Conservation (phyloP, 169 alveolate genomes). For the Plasmodium yoelii region DNA sequence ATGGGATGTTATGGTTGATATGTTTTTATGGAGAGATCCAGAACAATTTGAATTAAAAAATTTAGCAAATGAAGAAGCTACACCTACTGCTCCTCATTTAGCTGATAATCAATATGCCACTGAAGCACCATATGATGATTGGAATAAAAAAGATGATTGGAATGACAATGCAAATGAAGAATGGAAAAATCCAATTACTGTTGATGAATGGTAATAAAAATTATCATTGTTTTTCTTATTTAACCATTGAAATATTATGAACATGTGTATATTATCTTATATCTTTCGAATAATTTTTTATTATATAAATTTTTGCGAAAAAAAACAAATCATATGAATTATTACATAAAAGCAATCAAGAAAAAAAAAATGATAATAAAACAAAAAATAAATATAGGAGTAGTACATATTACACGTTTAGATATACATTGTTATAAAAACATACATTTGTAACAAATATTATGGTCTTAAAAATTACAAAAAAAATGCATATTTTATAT, state of each 20-base stretch:
- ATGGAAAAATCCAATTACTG: conserved; percentile 71
- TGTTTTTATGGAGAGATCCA: conserved; percentile 95
- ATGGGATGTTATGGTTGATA: conserved; percentile 96
- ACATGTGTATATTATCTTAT: not conserved
- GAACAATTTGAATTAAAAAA: conserved; percentile 90
- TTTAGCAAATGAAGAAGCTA: conserved; percentile 71
- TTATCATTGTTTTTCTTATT: not conserved
- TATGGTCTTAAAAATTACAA: not conserved
- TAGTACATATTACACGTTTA: not conserved
- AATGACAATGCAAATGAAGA: conserved; percentile 73
- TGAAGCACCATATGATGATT: conserved; percentile 75
- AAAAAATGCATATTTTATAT: not conserved
- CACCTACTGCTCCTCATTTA: conserved; percentile 75
- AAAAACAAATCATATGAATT: not conserved
- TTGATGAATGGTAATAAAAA: conserved; percentile 54
- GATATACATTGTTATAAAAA: not conserved
- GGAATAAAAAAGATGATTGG: conserved; percentile 77
- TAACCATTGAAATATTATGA: not conserved
- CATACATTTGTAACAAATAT: not conserved
- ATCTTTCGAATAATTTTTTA: not conserved
- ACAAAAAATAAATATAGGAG: not conserved
- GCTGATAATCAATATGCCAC: conserved; percentile 64
- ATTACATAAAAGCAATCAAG: not conserved
- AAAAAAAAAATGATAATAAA: not conserved
- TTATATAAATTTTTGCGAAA: not conserved